These are phyloP conservation scores for Trichosporon coremiiforme DNA, from an alignment of 1,284 basidiomycete species.

Conservation along the genomic window DNA sequence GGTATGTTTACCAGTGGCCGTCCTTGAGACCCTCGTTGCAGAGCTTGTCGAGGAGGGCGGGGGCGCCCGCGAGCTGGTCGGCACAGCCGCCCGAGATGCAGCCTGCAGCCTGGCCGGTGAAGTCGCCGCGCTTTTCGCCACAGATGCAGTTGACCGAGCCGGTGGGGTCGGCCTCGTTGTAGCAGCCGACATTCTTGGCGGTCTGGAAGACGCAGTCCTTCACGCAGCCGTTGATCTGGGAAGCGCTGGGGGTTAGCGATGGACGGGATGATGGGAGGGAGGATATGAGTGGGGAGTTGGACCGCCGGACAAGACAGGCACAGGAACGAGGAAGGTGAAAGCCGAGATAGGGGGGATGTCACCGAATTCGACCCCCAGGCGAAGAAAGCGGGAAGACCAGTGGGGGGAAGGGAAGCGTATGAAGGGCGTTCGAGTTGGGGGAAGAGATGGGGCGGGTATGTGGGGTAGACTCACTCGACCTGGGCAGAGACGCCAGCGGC, in stretches of 20 bases:
- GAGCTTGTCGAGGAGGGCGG: constrained; percentile 7
- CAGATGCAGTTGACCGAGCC: constrained; percentile 7
- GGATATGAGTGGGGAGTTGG: not conserved
- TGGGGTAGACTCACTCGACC: not conserved
- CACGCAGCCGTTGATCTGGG: constrained; percentile 1
- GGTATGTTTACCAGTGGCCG: not conserved
- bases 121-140: constrained; percentile 2
- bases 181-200: constrained; percentile 7
- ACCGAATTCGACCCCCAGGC: no score
- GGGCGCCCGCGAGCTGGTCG: constrained; percentile 6
- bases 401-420: no score
- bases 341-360: no score
- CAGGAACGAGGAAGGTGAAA: not conserved
- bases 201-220: constrained; percentile 7
- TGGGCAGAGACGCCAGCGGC: constrained; percentile 1
- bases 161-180: constrained; percentile 1
- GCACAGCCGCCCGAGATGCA: constrained; percentile 6
- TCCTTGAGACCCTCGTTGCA: constrained; percentile 1
- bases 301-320: not conserved
- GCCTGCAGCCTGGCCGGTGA: constrained; percentile 6
- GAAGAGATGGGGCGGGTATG: no score
- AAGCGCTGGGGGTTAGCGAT: not conserved
- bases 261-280: no score
- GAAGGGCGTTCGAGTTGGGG: no score
- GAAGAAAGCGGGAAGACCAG: no score